Conservation (phyloP, 148 eudicot species). For the Cornus florida region DNA sequence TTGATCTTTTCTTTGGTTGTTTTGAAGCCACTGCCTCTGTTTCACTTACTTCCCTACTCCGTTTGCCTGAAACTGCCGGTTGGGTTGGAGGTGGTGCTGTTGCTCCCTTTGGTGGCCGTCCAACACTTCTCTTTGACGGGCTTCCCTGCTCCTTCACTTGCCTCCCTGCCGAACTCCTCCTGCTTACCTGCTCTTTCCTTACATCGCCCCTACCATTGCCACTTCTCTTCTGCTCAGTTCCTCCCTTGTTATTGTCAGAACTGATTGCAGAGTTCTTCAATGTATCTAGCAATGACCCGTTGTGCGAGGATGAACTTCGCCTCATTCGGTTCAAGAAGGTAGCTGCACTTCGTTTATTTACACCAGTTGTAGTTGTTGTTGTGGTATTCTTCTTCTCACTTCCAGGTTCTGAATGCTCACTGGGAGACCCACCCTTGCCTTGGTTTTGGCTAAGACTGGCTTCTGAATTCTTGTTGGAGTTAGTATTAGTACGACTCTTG, state of each 20-base stretch:
- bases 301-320: constrained; percentile 25
- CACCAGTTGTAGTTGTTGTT: constrained; percentile 7
- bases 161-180: constrained; percentile 23
- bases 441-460: constrained; percentile 8
- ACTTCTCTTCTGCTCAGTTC: constrained; percentile 27
- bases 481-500: constrained; percentile 13
- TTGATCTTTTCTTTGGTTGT: constrained; percentile 48
- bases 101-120: constrained; percentile 46
- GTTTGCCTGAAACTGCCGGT: constrained; percentile 24
- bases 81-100: constrained; percentile 25
- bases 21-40: constrained; percentile 18
- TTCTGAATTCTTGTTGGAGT: constrained; percentile 13
- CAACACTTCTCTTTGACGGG: constrained; percentile 25
- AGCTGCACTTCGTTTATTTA: constrained; percentile 35
- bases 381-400: constrained; percentile 25
- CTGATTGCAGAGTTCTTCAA: constrained; percentile 27
- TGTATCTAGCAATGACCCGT: constrained; percentile 29
- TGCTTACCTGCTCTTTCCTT: constrained; percentile 29
- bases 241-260: constrained; percentile 17
- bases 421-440: constrained; percentile 22
- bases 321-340: constrained; percentile 32
- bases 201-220: constrained; percentile 27
- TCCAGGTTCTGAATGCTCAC: constrained; percentile 22
- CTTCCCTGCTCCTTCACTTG: constrained; percentile 25
- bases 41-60: constrained; percentile 35